A percentile compares a stretch with the other conserved stretches of the same genome.
These are phyloP conservation scores for Hydrangea macrophylla DNA, from an alignment of 148 eudicot species.

Conservation along the genomic window DNA sequence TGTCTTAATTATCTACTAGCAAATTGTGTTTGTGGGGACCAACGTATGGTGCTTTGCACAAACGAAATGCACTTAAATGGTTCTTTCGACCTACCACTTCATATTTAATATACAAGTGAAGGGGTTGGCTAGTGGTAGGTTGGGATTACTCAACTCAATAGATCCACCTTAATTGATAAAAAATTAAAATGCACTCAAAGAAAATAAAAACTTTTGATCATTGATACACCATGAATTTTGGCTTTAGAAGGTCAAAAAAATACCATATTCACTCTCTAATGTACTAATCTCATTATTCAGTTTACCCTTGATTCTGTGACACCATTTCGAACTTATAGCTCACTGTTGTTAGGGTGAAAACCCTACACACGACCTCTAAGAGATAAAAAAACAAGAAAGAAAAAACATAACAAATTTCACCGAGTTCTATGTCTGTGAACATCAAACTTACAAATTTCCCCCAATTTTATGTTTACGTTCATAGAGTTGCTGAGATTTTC, in stretches of 20 bases:
- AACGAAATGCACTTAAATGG: conserved; percentile 41
- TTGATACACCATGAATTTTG: background rate
- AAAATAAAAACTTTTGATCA: conserved; percentile 3
- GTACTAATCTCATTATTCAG: background rate
- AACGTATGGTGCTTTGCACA: conserved; percentile 26
- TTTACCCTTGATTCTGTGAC: too few species aligned
- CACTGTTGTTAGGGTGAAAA: too few species aligned
- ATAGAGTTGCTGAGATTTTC: too few species aligned
- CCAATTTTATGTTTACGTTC: too few species aligned
- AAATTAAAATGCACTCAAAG: conserved; percentile 9
- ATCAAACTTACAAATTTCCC: too few species aligned
- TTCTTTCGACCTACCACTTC: conserved; percentile 45
- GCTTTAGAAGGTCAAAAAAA: background rate
- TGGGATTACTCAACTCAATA: conserved; percentile 34
- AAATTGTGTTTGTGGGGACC: conserved; percentile 5
- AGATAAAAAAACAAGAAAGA: too few species aligned
- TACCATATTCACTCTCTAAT: background rate
- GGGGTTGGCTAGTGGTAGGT: conserved; percentile 37
- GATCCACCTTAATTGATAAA: conserved; percentile 8
- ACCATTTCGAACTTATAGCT: too few species aligned
- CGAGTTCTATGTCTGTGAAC: too few species aligned
- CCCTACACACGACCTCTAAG: too few species aligned
- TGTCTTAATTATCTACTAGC: background rate
- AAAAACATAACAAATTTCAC: too few species aligned
- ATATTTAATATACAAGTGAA: background rate